Conservation (phyloP, 2,329 filamentous ascomycete species). For the Diaporthe australafricana region DNA sequence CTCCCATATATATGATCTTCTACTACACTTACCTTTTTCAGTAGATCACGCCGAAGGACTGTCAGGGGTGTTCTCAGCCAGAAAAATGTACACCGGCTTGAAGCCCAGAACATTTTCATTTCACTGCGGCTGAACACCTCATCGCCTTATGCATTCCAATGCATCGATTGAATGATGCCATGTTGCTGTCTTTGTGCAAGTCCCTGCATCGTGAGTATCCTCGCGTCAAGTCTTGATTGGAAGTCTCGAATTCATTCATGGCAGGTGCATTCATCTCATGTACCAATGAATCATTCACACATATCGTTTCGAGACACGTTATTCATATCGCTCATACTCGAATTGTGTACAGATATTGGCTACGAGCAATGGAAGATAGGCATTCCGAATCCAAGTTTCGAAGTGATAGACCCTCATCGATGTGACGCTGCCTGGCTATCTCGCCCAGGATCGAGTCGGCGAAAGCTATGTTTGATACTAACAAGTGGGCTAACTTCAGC, state of each 20-base stretch:
- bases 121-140: no score
- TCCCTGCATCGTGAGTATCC: neutral
- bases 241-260: neutral
- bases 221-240: accelerated
- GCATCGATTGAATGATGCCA: neutral
- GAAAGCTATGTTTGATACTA: neutral
- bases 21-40: neutral
- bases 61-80: neutral
- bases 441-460: neutral
- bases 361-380: neutral
- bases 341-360: neutral
- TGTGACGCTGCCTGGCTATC: neutral
- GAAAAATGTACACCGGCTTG: neutral
- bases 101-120: neutral
- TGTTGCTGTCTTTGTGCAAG: neutral
- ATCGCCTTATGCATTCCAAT: neutral
- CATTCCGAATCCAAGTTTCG: neutral
- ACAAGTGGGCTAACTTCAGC: neutral
- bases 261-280: neutral
- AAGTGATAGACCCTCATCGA: neutral
- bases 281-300: neutral
- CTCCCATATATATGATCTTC: neutral
- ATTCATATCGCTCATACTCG: no score
- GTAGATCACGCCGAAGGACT: neutral
- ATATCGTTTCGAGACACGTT: no score